phyloP scores from a whole-genome alignment of 441 rosid genomes.

The Hypseocharis bilobata region DNA sequence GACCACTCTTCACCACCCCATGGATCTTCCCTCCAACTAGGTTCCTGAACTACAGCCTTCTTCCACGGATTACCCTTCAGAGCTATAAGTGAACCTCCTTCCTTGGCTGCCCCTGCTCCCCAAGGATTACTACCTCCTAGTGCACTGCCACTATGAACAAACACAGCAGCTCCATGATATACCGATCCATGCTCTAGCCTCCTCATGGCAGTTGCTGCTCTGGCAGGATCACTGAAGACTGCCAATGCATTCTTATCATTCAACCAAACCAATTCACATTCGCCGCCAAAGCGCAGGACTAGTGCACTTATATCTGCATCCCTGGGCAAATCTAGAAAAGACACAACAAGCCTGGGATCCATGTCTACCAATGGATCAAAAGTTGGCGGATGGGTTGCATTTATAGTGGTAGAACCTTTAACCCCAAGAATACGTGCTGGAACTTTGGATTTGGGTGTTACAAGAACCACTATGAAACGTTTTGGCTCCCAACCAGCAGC shows the following conservation, averaged over 20 bases:
- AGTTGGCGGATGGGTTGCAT: conserved; percentile 41
- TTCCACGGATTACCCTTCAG: conserved; percentile 70
- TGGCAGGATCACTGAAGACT: conserved; percentile 78
- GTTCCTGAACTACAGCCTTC: conserved; percentile 62
- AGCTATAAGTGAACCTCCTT: conserved; percentile 28
- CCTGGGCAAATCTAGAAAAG: conserved; percentile 83
- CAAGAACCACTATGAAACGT: conserved; percentile 72
- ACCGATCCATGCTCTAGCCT: conserved; percentile 88
- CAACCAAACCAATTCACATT: conserved; percentile 90
- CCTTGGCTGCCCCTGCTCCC: conserved; percentile 41
- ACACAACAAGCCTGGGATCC: conserved; percentile 93
- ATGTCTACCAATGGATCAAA: conserved; percentile 80
- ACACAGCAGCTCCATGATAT: conserved; percentile 60
- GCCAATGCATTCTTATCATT: conserved; percentile 95
- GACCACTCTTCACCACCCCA: conserved; percentile 73
- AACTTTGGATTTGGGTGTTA: conserved; percentile 63
- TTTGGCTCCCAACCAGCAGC: conserved; percentile 96
- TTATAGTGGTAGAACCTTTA: conserved; percentile 44
- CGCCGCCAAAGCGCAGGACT: conserved; percentile 89
- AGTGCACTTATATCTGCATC: conserved; percentile 80
- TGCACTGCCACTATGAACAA: conserved; percentile 39
- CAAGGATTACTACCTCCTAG: conserved; percentile 43
- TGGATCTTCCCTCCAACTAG: conserved; percentile 46
- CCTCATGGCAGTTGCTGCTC: conserved; percentile 96
- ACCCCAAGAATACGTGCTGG: conserved; percentile 71